Conservation (phyloP, 257 asterid species). For the Plantago elongata region DNA sequence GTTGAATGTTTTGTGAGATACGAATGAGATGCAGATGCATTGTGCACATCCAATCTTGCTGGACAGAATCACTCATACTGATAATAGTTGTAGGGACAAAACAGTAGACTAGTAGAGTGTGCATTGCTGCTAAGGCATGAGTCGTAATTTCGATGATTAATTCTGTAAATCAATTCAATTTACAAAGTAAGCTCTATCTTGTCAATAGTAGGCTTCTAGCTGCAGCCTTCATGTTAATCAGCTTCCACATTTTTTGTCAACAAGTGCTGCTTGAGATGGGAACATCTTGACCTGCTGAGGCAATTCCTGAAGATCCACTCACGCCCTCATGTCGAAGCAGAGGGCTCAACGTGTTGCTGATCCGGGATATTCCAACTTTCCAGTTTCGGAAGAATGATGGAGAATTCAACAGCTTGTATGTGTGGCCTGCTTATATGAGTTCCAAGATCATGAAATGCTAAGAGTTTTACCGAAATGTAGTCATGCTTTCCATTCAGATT, state of each 20-base stretch:
- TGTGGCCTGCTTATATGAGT: constrained; percentile 68
- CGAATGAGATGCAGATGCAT: no score
- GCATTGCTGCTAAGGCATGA: no score
- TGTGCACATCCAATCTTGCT: no score
- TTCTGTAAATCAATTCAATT: no score
- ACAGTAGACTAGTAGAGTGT: no score
- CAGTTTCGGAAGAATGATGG: constrained; percentile 32
- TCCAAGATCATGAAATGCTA: constrained; percentile 55
- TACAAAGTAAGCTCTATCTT: no score
- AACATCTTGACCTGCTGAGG: constrained; percentile 51
- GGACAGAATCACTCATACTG: no score
- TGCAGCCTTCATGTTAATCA: constrained; percentile 49
- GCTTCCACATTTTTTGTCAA: constrained; percentile 64
- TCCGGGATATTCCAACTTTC: constrained; percentile 65
- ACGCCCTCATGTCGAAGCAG: constrained; percentile 47
- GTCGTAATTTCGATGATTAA: no score
- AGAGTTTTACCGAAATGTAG: constrained; percentile 67
- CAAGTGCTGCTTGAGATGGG: constrained; percentile 73
- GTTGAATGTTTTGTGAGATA: no score
- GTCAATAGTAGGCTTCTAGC: constrained; percentile 59
- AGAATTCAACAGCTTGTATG: constrained; percentile 36
- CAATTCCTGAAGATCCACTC: constrained; percentile 43
- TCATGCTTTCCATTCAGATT: constrained; percentile 75
- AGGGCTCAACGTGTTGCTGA: constrained; percentile 64
- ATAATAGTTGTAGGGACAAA: no score